A percentile compares a stretch with the other conserved stretches of the same genome.
Conservation (phyloP, 228 moss, liverwort and hornwort species). For the Sphagnum fallax region DNA sequence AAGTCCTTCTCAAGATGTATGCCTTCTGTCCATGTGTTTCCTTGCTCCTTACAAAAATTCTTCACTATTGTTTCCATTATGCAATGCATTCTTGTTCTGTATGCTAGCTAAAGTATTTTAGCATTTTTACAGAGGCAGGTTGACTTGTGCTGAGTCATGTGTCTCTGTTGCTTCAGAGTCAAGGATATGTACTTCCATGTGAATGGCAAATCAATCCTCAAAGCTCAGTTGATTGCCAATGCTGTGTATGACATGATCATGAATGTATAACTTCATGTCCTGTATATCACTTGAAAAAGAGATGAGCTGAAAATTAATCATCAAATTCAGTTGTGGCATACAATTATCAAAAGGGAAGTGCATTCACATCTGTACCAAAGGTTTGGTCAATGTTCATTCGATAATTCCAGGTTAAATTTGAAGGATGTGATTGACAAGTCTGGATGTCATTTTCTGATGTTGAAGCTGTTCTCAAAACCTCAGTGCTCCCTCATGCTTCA, state of each 20-base stretch:
- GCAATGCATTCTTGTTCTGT: background rate
- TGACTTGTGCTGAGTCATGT: background rate
- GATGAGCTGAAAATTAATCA: too few relatives aligned
- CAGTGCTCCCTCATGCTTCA: conserved; percentile 1
- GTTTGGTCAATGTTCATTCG: too few relatives aligned
- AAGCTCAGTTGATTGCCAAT: conserved; percentile 37
- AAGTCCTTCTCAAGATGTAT: conserved; percentile 53
- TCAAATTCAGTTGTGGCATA: too few relatives aligned
- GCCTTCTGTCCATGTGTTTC: background rate
- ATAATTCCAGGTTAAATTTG: conserved; percentile 54
- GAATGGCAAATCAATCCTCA: conserved; percentile 23
- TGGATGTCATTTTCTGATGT: conserved; percentile 67
- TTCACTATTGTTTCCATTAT: too few relatives aligned
- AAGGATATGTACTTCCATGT: conserved; percentile 36
- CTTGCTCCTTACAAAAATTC: too few relatives aligned
- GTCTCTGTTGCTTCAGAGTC: conserved; percentile 17
- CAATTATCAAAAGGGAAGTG: too few relatives aligned
- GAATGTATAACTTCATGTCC: conserved; percentile 10
- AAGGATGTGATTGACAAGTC: conserved; percentile 75
- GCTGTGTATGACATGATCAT: conserved; percentile 35
- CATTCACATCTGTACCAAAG: too few relatives aligned
- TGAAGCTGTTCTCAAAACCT: conserved; percentile 56
- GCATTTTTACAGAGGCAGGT: background rate
- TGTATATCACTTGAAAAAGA: background rate
- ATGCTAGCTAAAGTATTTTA: background rate